Evolutionary conservation across 495 filamentous ascomycete genomes (phyloP), one percentile per base, ranked within the genome.

Genomic region (Parmelia sp.): DNA sequence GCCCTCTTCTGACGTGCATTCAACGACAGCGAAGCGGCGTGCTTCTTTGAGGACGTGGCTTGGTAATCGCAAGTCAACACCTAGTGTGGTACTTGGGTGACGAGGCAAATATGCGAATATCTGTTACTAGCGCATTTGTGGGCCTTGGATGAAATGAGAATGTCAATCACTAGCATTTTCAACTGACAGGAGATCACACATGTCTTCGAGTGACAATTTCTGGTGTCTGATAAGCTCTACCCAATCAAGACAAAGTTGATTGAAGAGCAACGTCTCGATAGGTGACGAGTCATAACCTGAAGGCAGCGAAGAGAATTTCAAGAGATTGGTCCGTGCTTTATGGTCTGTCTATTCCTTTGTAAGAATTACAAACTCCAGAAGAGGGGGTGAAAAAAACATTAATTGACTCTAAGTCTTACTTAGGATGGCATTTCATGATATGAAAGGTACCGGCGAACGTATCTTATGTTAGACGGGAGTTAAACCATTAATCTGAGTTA

Each of bases 191-290:
- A 58, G 8, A 19, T 39, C 21, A 58, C 39, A 36, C 31, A 7
- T 23, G 17, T 25, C 31, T 40, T 58, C 21, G 35, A 58, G 57
- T 58, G 14, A 21, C 35, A 7, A n/a, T 5, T 15, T 23, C 35
- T 58, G 37, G 57, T n/a, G 37, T 58, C 23, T 58, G 57, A 58
- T 27, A 11, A 58, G 35, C 57, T 25, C 25, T 58, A 21, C 40
- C 57, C 35, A 58, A 33, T 58, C 27, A 25, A n/a, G 6, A 58
- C 21, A 12, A 35, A 10, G 15, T 25, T 12, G 17, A 14, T 25
- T 21, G 35, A 25, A 27, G 14, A 27, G 56, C 56, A 7, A 58
- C 35, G 21, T 11, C 15, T 37, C n/a, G 57, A 0, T 31, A 39
- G 10, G 4, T 12, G 35, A 36, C n/a, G 12, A 14, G 36, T 23